Evolutionary conservation across 1,139 yeast species (phyloP).

Genomic region (Komagataea norvegica): DNA sequence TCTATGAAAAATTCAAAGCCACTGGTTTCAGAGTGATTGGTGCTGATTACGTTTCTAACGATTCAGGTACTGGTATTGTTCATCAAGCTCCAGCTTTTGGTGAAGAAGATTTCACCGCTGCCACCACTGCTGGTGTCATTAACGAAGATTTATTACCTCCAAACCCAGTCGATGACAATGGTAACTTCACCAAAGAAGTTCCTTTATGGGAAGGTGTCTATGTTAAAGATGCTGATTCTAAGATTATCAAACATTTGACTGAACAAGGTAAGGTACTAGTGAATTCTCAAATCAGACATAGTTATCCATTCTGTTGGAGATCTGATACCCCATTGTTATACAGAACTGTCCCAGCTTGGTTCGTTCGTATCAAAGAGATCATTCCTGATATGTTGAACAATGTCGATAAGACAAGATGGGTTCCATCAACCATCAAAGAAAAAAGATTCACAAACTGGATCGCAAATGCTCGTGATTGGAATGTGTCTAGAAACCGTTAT

Average conservation of each 20-base stretch:
- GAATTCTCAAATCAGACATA: conserved; percentile 83
- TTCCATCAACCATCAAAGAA: conserved; percentile 83
- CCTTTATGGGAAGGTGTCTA: conserved; percentile 74
- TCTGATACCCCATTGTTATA: conserved; percentile 96
- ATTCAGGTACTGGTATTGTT: conserved; percentile 98
- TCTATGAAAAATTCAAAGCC: conserved; percentile 67
- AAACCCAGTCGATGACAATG: conserved; percentile 90
- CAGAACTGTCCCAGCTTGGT: conserved; percentile 98
- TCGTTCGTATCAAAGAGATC: conserved; percentile 80
- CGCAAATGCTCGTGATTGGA: conserved; percentile 98
- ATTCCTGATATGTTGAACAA: conserved; percentile 87
- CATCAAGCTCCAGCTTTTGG: conserved; percentile 99
- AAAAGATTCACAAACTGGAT: conserved; percentile 97
- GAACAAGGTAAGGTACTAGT: conserved; percentile 71
- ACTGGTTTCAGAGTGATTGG: conserved; percentile 76
- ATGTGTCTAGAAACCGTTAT: conserved; percentile 93
- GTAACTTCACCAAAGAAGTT: conserved; percentile 73
- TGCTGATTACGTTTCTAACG: conserved; percentile 83
- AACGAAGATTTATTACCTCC: conserved; percentile 71
- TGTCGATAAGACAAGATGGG: conserved; percentile 90
- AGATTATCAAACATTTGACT: conserved; percentile 79
- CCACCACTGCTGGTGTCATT: conserved; percentile 71
- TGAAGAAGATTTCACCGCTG: conserved; percentile 93
- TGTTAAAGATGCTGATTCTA: conserved; percentile 94
- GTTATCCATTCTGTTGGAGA: conserved; percentile 99